Percentiles rank a stretch among this genome's conserved stretches.
phyloP scores from a whole-genome alignment of 2,329 filamentous ascomycete species.

The Orbilia brochopaga region DNA sequence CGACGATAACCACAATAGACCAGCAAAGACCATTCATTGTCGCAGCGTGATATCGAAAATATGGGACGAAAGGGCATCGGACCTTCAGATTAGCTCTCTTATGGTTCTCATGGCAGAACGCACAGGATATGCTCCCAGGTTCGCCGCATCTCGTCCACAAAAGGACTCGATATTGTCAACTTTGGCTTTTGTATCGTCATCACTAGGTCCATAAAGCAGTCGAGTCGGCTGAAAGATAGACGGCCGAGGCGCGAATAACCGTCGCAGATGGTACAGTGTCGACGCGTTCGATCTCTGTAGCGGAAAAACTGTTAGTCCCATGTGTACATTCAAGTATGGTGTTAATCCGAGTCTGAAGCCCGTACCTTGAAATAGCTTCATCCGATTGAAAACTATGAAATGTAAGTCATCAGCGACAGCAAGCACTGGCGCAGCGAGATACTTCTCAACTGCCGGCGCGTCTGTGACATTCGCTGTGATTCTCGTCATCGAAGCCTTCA shows the following conservation, averaged over 20 bases:
- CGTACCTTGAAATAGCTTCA: conserved; percentile 44
- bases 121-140: conserved; percentile 40
- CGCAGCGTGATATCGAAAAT: not conserved
- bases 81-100: conserved; percentile 51
- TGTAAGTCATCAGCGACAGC: conserved; percentile 36
- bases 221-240: conserved; percentile 22
- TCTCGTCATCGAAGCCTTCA: conserved; percentile 45
- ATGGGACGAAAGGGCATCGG: not conserved
- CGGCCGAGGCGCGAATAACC: conserved; percentile 3
- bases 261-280: conserved; percentile 21
- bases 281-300: conserved; percentile 10
- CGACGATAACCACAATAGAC: no score
- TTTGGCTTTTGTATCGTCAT: conserved; percentile 48
- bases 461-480: conserved; percentile 27
- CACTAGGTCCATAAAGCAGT: conserved; percentile 41
- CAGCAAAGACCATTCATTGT: no score
- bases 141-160: conserved; percentile 34
- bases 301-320: not conserved
- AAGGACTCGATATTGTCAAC: conserved; percentile 43
- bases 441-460: conserved; percentile 38
- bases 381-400: conserved; percentile 50
- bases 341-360: not conserved
- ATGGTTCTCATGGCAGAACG: conserved; percentile 49
- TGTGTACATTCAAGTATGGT: not conserved
- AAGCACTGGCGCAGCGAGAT: conserved; percentile 37